These are phyloP conservation scores for Tanacetum coccineum DNA, from an alignment of 129 eudicot genomes.

Conservation along the genomic window DNA sequence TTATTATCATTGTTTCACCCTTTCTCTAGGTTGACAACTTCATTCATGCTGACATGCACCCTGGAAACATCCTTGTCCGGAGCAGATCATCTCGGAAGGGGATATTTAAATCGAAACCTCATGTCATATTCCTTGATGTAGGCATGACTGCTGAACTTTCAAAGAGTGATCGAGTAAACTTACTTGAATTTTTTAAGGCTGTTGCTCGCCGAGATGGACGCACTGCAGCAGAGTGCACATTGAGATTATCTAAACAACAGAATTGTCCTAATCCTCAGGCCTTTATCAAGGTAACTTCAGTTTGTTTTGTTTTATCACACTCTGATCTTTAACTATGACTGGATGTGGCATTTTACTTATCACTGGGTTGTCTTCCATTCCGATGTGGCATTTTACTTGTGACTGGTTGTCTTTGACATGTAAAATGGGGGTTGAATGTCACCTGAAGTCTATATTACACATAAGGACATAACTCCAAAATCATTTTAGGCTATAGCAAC, in stretches of 20 bases:
- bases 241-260: conserved; percentile 76
- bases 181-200: conserved; percentile 83
- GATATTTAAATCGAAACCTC: conserved; percentile 82
- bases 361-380: background rate
- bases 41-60: conserved; percentile 98
- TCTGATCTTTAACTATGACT: background rate
- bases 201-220: conserved; percentile 88
- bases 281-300: conserved; percentile 49
- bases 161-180: conserved; percentile 55
- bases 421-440: no score
- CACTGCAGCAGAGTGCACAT: conserved; percentile 78
- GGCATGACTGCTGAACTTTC: conserved; percentile 98
- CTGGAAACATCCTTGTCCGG: conserved; percentile 94
- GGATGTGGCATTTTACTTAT: background rate
- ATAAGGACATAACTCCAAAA: no score
- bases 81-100: conserved; percentile 56
- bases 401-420: no score
- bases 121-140: conserved; percentile 82
- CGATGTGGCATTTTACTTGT: no score
- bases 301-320: background rate
- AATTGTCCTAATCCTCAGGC: conserved; percentile 85
- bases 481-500: no score
- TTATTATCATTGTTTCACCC: background rate
- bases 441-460: no score
- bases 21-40: conserved; percentile 81